Base-by-base conservation (phyloP, 495 filamentous ascomycete genomes). In the Xylaria intraflava region DNA sequence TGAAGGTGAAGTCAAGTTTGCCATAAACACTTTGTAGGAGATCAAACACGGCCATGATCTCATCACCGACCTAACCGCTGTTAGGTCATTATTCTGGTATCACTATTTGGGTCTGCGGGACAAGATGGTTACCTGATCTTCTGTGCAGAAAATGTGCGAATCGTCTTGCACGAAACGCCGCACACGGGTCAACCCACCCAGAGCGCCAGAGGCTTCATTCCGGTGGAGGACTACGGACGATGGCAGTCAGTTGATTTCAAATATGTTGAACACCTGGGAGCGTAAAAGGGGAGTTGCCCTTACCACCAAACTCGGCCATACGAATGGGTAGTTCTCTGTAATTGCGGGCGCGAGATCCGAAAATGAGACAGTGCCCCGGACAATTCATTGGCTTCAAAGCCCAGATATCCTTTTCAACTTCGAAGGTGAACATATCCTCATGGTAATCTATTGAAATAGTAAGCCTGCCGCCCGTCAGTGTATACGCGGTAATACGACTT, bases 381-480 rank as follows among this genome's bases (percentile, higher is more conserved):
- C 93, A 98, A 71, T 97, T 97, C 93, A 98, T 98, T 30, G 94
- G 93, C 74, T 98, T 98, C 36, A 98, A 78, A 11, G 76, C 87
- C 68, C 81, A 90, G 42, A 86, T 80, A 51, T 89, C 83, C 78
- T 97, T 96, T 64, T 97, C 90, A 30, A 91, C 80, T 30, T 94
- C 84, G 51, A 97, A 79, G 33, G 84, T 82, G 73, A 97, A 97
- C 93, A 98, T 97, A 69, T 95, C 89, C 24, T 97, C 92, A 57
- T 88, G 79, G 78, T 98, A 98, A 65, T 96, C 88, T 49, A 30
- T 12, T 19, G 14, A 43, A 38, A 40, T 6, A 6, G 36, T 42
- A 6, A 55, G 45, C n/a, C 14, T 10, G 4, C 6, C 19, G 33
- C 10, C 19, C 17, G 26, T 5, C 27, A 7, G 31, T 14, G 5